phyloP scores from a whole-genome alignment of 2,329 filamentous ascomycete genomes.

The Fusarium pilosicola region DNA sequence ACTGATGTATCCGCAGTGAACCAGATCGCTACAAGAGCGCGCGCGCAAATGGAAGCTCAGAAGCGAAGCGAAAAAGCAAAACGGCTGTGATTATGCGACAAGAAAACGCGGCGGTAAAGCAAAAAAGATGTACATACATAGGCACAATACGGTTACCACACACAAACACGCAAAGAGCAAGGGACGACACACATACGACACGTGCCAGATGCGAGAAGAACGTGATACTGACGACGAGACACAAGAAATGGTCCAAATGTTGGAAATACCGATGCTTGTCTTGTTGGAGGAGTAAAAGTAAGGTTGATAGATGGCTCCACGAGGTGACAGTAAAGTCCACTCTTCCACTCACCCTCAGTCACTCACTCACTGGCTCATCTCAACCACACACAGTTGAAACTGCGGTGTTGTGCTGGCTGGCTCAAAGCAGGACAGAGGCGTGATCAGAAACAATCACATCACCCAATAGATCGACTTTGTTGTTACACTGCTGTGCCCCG shows the following conservation, averaged over 20 bases:
- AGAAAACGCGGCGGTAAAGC: conserved; percentile 2
- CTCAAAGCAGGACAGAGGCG: conserved; percentile 21
- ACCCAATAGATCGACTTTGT: conserved; percentile 29
- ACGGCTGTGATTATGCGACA: conserved; percentile 19
- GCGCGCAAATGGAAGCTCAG: not conserved
- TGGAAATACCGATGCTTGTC: conserved; percentile 1
- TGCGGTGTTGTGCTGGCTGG: conserved; percentile 23
- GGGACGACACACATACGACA: conserved; percentile 21
- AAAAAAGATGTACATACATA: not conserved
- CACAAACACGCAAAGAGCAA: conserved; percentile 7
- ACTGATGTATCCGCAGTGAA: not conserved
- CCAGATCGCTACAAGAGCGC: not conserved
- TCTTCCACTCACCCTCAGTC: not conserved
- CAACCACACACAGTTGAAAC: conserved; percentile 4
- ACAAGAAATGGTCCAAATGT: not conserved
- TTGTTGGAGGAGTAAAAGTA: not conserved
- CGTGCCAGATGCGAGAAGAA: conserved; percentile 19
- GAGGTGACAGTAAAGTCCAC: not conserved
- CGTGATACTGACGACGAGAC: conserved; percentile 17
- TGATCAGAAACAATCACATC: conserved; percentile 33
- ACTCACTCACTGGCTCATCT: not conserved
- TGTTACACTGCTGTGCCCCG: conserved; percentile 33
- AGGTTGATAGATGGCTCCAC: not conserved
- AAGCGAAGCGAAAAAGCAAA: not conserved
- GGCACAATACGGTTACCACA: not conserved